Conservation (phyloP, 495 filamentous ascomycete genomes). For the Neurospora sp. region DNA sequence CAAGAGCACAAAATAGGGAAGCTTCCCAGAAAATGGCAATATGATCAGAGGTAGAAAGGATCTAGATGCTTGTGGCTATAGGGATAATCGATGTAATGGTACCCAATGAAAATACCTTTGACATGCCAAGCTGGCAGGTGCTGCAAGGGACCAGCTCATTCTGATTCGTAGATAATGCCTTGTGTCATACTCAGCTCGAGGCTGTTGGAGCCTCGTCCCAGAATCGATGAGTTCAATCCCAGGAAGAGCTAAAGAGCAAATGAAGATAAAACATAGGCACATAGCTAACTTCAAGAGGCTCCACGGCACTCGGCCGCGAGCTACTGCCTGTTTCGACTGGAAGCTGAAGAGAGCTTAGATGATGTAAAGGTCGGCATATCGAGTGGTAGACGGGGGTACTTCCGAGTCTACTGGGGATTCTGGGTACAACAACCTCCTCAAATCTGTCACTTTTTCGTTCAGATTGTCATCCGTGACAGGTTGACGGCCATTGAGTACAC, state of each 20-base stretch:
- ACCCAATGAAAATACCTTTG: background rate
- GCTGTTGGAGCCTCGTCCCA: background rate
- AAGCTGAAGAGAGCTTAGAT: background rate
- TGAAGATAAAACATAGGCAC: background rate
- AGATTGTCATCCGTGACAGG: background rate
- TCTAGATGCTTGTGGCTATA: background rate
- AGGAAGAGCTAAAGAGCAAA: background rate
- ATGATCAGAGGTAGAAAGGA: background rate
- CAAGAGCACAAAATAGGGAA: background rate
- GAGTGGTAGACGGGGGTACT: background rate
- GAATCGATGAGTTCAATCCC: background rate
- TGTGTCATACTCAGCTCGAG: background rate
- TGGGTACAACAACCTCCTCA: background rate
- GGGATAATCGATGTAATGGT: background rate
- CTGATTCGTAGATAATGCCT: background rate
- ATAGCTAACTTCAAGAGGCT: background rate
- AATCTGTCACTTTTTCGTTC: background rate
- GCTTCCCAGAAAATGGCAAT: background rate
- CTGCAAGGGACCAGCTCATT: background rate
- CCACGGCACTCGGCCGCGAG: background rate
- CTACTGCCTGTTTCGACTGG: background rate
- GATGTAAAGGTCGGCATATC: background rate
- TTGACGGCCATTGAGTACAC: background rate
- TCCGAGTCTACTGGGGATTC: background rate
- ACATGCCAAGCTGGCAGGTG: background rate